Evolutionary conservation across 73 alveolate species (phyloP).

Genomic region (Urostyla sp.): DNA sequence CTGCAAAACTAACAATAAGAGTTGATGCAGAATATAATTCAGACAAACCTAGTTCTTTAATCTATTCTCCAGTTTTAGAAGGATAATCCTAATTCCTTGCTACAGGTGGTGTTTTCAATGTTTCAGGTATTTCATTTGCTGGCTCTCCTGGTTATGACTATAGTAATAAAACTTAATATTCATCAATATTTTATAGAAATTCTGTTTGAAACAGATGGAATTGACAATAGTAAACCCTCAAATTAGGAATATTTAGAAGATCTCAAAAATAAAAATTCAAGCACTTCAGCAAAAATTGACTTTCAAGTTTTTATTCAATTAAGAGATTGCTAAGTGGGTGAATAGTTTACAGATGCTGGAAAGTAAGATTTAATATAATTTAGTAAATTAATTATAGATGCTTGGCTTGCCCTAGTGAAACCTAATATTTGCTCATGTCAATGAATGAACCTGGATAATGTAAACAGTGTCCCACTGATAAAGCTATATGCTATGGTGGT

Average conservation of each 20-base stretch:
- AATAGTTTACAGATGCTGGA: conserved; percentile 10
- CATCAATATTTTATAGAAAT: too few relatives aligned
- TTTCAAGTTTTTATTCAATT: not conserved
- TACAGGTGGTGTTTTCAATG: conserved; percentile 46
- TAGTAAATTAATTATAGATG: not conserved
- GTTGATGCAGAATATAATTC: not conserved
- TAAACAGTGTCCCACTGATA: not conserved
- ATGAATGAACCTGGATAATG: not conserved
- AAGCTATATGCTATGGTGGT: conserved; percentile 16
- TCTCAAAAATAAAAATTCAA: not conserved
- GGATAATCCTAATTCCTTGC: conserved; percentile 35
- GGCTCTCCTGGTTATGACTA: conserved; percentile 33
- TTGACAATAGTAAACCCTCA: not conserved
- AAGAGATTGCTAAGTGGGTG: conserved; percentile 34
- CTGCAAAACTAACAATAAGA: not conserved
- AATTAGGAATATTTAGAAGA: too few relatives aligned
- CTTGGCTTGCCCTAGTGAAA: not conserved
- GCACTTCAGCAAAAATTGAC: not conserved
- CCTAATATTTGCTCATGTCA: not conserved
- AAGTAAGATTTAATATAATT: conserved; percentile 2
- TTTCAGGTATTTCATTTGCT: conserved; percentile 39
- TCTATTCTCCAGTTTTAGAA: not conserved
- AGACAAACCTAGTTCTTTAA: not conserved
- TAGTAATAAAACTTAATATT: too few relatives aligned
- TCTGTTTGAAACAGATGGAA: not conserved